Evolutionary conservation across 495 filamentous ascomycete species (phyloP), one percentile per base, ranked within the genome.

Genomic region (Aspergillus coremiiformis): DNA sequence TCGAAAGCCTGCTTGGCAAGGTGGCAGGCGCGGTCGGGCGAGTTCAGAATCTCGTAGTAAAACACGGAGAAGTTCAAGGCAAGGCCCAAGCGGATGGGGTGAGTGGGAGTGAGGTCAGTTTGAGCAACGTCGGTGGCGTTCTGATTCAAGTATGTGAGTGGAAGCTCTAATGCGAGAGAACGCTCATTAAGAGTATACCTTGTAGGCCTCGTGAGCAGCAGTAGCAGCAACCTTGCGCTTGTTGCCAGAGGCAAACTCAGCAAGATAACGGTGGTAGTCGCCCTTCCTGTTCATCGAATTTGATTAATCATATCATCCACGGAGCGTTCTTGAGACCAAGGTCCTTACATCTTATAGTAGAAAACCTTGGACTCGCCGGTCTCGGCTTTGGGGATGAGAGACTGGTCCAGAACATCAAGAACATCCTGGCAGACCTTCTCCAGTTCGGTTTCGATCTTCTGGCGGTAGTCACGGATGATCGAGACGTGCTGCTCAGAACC

Each of bases 31-130:
- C 91, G 92, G 67, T 98, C 93, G 42, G 93, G 93, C 11, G 93
- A 95, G 84, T 97, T 98, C 61, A 98, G 80, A 70, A 98, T 98
- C 82, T 98, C 93, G 71, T 98, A 98, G 84, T 98, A 98, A 79
- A 98, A 98, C 60, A 98, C 93, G 35, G 94, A 97, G 84, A 98
- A 98, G 82, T 98, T 98, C 57, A 98, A 83, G 55, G 93, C 93
- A 58, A 98, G 87, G 67, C 93, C 93, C 55, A 98, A 89, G 61
- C 93, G 93, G 74, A 97, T 98, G 54, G 93, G 93, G 79, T 98
- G 93, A 57, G 93, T 98, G 30, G 93, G 93, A 46, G 94, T 95
- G 55, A 98, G 84, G 69, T 97, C 93, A 57, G 89, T 95, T 76
- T 94, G 87, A 53, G 93, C 93, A 63, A 98, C 94, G 63, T 97